Evolutionary conservation across 495 filamentous ascomycete genomes (phyloP), one percentile per base, ranked within the genome.

Genomic region (Aspergillus ostianus): DNA sequence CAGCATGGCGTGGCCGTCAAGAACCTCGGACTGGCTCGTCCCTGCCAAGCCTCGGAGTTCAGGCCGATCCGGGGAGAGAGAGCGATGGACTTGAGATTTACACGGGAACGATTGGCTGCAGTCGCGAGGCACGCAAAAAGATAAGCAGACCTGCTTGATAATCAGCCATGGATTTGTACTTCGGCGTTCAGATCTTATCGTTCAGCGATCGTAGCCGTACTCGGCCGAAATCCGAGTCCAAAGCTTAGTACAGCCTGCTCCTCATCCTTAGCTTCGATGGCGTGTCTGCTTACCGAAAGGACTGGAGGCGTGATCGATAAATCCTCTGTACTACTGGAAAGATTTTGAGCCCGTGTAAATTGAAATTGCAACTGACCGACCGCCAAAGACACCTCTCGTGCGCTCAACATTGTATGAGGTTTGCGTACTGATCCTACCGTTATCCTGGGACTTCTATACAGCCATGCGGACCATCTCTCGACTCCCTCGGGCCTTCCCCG

Each of bases 191-290:
- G 23, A 26, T 4, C 23, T 32, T 7, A 32, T 32, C 10, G 30
- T 32, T 32, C 6, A 32, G 30, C 6, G 10, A 32, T 32, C 10
- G 23, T 26, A 26, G 23, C 23, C 23, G 23, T 44, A 56, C 62
- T 76, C 73, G 70, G 72, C 65, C 63, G 64, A 76, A 62, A 53
- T 73, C 72, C 69, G 67, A 67, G 21, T 50, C 53, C 21, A 18
- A n/a, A 19, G 63, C 51, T 17, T 5, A 45, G 58, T n/a, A 26
- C 23, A 26, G 23, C 23, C 23, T 26, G 23, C 23, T 61, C 61
- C 56, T 61, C 45, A 54, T 66, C 48, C 30, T 63, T 65, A 53
- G 50, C 30, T 47, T 59, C 59, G 59, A 65, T 68, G 55, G 55
- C 47, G 58, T 58, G 48, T 60, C 41, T 30, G 51, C 51, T 58